Evolutionary conservation across 495 filamentous ascomycete species (phyloP).

Genomic region (Podospora australis): DNA sequence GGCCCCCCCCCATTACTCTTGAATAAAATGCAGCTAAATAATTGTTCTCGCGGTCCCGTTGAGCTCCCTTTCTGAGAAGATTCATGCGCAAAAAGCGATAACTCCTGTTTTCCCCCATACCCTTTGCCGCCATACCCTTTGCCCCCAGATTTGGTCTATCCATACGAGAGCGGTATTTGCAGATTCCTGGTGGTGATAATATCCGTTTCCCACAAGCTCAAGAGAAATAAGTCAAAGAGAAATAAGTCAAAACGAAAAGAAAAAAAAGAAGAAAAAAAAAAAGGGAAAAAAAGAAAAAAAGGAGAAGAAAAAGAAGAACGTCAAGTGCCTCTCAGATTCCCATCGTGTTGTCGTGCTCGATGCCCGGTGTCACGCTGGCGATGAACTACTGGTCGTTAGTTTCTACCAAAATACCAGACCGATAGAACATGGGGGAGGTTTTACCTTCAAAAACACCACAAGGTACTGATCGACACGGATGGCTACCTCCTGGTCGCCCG

Average conservation of each 20-base stretch:
- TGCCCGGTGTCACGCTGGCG: constrained; percentile 91
- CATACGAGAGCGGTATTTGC: no score
- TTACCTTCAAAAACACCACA: constrained; percentile 84
- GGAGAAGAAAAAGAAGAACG: neutral
- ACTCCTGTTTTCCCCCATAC: no score
- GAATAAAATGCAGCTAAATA: no score
- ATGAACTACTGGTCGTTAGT: constrained; percentile 66
- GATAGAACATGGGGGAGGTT: neutral
- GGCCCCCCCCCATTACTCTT: no score
- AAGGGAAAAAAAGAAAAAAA: neutral
- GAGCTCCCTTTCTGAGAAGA: no score
- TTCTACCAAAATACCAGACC: neutral
- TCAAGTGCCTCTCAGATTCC: constrained; percentile 56
- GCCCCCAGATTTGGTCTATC: no score
- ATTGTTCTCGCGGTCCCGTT: no score
- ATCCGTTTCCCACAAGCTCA: no score
- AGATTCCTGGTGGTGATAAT: no score
- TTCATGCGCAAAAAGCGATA: no score
- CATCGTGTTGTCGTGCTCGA: constrained; percentile 99
- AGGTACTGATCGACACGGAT: constrained; percentile 97
- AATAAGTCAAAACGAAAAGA: neutral
- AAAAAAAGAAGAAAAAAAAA: neutral
- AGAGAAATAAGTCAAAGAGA: neutral
- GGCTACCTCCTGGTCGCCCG: constrained; percentile 74
- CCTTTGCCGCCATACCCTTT: no score